Percentiles rank a stretch among this genome's conserved stretches.
Evolutionary conservation across 139 green algal genomes (phyloP).

Genomic region (Chlamydomonas sp.): DNA sequence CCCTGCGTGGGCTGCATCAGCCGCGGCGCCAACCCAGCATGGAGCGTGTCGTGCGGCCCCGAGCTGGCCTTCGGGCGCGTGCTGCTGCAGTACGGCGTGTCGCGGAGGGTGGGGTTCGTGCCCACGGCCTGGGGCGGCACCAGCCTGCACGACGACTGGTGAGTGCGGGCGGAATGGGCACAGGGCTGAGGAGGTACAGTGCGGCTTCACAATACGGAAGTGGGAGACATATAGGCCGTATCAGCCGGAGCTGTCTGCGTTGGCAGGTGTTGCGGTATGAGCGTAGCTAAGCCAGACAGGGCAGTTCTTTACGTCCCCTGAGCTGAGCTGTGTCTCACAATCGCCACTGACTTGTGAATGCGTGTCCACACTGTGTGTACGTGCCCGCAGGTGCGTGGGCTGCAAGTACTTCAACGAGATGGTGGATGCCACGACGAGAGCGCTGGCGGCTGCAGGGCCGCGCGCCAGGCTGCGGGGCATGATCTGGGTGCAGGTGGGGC

Average conservation of each 20-base stretch:
- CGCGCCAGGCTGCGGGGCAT: not conserved
- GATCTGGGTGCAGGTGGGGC: conserved; percentile 13
- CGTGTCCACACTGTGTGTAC: no score
- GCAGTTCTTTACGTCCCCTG: no score
- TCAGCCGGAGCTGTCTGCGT: no score
- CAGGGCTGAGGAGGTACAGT: not conserved
- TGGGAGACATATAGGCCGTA: no score
- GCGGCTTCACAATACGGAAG: no score
- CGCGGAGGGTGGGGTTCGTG: not conserved
- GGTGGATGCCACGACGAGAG: not conserved
- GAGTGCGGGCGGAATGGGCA: not conserved
- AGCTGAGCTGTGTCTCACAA: no score
- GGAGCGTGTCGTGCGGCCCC: not conserved
- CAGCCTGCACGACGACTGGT: not conserved
- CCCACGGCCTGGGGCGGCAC: not conserved
- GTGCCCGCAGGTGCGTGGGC: not conserved
- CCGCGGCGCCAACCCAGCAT: not conserved
- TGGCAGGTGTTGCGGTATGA: no score
- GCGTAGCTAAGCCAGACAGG: no score
- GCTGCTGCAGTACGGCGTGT: conserved; percentile 6
- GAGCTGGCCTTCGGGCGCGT: conserved; percentile 13
- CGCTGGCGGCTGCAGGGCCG: not conserved
- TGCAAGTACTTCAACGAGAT: not conserved
- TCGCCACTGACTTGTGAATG: no score
- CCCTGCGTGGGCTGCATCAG: conserved; percentile 18